These are phyloP conservation scores for Warburgia ugandensis DNA, from an alignment of 164 flowering plant genomes.

Conservation along the genomic window DNA sequence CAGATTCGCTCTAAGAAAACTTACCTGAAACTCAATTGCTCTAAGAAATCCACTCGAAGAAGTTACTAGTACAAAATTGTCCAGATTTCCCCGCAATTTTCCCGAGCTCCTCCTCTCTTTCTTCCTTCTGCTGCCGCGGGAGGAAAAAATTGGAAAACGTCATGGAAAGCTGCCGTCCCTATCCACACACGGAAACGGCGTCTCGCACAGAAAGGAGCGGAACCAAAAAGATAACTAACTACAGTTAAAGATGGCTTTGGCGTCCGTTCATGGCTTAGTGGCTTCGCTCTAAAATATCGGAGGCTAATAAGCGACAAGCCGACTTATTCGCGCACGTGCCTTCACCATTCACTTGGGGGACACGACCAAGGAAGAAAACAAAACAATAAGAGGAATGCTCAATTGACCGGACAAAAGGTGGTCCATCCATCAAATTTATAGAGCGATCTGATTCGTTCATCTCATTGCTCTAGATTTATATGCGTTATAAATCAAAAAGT, in stretches of 20 bases:
- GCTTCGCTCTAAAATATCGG: slow-evolving; percentile 11
- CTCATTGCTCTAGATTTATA: too few relatives aligned
- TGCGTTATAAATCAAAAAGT: too few relatives aligned
- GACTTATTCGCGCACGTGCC: too few relatives aligned
- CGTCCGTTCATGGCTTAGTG: slow-evolving; percentile 13
- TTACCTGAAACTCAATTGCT: slow-evolving; percentile 5
- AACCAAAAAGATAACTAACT: slow-evolving; percentile 5
- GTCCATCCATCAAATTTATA: background rate
- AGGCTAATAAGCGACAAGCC: too few relatives aligned
- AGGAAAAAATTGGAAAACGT: background rate
- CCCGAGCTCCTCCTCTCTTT: too few relatives aligned
- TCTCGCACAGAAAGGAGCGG: slow-evolving; percentile 12
- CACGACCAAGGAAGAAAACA: too few relatives aligned
- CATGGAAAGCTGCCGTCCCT: background rate
- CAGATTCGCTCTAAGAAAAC: slow-evolving; percentile 1
- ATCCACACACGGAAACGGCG: slow-evolving; percentile 7
- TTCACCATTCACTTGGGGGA: too few relatives aligned
- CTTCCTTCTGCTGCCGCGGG: background rate
- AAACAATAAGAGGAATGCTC: too few relatives aligned
- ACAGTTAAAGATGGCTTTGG: slow-evolving; percentile 3
- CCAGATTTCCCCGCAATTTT: background rate
- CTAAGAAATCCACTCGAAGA: background rate
- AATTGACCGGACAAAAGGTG: too few relatives aligned
- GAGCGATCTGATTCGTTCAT: background rate
- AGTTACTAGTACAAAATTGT: background rate